phyloP scores from a whole-genome alignment of 257 asterid species.

The Capsicum baccatum region DNA sequence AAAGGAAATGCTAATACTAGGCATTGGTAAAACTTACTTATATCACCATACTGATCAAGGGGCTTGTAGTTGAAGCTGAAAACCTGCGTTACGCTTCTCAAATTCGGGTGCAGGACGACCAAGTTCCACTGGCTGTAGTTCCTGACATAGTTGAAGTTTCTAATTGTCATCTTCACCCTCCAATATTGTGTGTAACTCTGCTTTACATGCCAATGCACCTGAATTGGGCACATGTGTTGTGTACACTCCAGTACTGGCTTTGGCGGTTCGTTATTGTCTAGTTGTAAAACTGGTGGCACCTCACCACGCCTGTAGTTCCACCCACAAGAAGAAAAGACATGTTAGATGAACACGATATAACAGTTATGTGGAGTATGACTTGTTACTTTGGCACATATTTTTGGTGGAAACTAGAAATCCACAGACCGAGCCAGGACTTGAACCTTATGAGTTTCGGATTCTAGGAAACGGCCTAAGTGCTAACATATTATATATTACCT shows the following conservation, averaged over 20 bases:
- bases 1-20: neutral
- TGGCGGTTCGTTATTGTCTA: constrained; percentile 46
- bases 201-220: constrained; percentile 83
- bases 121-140: constrained; percentile 75
- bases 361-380: neutral
- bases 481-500: neutral
- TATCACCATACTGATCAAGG: constrained; percentile 59
- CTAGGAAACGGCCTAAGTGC: neutral
- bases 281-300: constrained; percentile 50
- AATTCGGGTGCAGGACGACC: constrained; percentile 79
- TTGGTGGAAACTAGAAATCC: neutral
- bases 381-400: neutral
- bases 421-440: neutral
- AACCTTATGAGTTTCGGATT: neutral
- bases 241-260: constrained; percentile 59
- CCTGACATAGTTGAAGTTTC: constrained; percentile 55
- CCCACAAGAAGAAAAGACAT: neutral
- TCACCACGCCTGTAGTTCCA: constrained; percentile 48
- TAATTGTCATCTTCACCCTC: constrained; percentile 78
- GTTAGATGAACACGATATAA: neutral
- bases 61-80: constrained; percentile 90
- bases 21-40: constrained; percentile 50
- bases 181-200: constrained; percentile 67
- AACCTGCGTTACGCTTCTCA: constrained; percentile 56
- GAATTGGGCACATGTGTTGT: constrained; percentile 76